These are phyloP conservation scores for Myriosclerotinia duriaeana DNA, from an alignment of 2,329 filamentous ascomycete species.

Conservation along the genomic window DNA sequence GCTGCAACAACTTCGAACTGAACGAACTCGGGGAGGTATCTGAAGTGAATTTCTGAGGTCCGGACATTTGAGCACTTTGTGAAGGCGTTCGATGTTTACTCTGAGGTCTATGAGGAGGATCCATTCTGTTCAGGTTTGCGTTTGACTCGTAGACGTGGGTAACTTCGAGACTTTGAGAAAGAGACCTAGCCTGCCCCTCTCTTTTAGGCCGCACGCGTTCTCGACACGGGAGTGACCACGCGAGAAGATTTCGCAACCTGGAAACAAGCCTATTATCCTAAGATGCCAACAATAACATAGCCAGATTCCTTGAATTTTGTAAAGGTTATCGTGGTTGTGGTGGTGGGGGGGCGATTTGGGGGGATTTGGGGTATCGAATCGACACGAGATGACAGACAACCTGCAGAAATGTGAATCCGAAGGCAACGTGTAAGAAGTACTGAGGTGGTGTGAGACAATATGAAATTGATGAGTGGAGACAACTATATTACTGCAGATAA, in stretches of 20 bases:
- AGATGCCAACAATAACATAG: slow-evolving; percentile 31
- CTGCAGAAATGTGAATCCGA: slow-evolving; percentile 11
- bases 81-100: slow-evolving; percentile 31
- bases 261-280: slow-evolving; percentile 30
- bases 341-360: slow-evolving; percentile 14
- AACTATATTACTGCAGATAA: slow-evolving; percentile 12
- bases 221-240: slow-evolving; percentile 32
- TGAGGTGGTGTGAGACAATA: slow-evolving; percentile 6
- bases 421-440: slow-evolving; percentile 17
- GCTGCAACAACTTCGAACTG: slow-evolving; percentile 28
- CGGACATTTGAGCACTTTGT: slow-evolving; percentile 25
- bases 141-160: slow-evolving; percentile 14
- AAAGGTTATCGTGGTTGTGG: slow-evolving; percentile 22
- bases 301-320: slow-evolving; percentile 24
- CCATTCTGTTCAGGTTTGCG: slow-evolving; percentile 31
- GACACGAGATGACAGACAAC: slow-evolving; percentile 14
- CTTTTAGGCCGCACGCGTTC: slow-evolving; percentile 33
- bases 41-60: slow-evolving; percentile 27
- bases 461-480: slow-evolving; percentile 1
- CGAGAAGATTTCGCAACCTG: slow-evolving; percentile 31
- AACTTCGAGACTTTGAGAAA: slow-evolving; percentile 18
- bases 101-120: slow-evolving; percentile 33
- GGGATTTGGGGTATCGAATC: slow-evolving; percentile 1
- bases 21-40: slow-evolving; percentile 38
- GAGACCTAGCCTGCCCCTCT: slow-evolving; percentile 30